phyloP scores from a whole-genome alignment of 2,329 filamentous ascomycete genomes.

The Curvularia verruculosa region DNA sequence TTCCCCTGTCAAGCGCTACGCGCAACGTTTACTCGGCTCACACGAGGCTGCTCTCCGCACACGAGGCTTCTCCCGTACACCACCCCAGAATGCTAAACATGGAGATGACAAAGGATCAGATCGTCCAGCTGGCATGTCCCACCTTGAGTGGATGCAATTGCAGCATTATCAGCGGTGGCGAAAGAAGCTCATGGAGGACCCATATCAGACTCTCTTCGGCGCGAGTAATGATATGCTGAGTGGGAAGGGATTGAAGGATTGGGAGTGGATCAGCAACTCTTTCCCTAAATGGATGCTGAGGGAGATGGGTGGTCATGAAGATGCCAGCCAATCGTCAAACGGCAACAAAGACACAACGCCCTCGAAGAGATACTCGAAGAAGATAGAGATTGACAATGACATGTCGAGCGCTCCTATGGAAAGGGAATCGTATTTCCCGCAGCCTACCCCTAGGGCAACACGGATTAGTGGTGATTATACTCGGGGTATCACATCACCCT shows the following conservation, averaged over 20 bases:
- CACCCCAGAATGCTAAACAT: slow-evolving; percentile 25
- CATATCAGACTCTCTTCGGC: slow-evolving; percentile 53
- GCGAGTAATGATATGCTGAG: slow-evolving; percentile 45
- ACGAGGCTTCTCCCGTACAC: slow-evolving; percentile 40
- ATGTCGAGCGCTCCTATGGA: not conserved
- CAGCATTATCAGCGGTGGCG: slow-evolving; percentile 40
- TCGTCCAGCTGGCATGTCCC: slow-evolving; percentile 33
- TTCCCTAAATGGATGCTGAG: slow-evolving; percentile 43
- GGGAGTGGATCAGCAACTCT: slow-evolving; percentile 38
- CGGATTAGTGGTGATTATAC: slow-evolving; percentile 26
- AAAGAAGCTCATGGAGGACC: slow-evolving; percentile 47
- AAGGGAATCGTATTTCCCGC: slow-evolving; percentile 19
- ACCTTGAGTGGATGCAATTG: slow-evolving; percentile 40
- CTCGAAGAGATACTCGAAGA: slow-evolving; percentile 21
- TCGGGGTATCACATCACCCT: slow-evolving; percentile 39
- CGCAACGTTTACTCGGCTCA: slow-evolving; percentile 30
- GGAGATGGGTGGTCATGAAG: slow-evolving; percentile 29
- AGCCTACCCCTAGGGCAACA: slow-evolving; percentile 22
- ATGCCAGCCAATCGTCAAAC: not conserved
- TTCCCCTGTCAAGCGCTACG: slow-evolving; percentile 33
- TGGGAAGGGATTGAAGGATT: slow-evolving; percentile 40
- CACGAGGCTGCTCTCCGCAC: slow-evolving; percentile 32
- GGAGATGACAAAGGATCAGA: slow-evolving; percentile 26
- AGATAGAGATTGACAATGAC: slow-evolving; percentile 17
- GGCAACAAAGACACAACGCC: not conserved